Conservation (phyloP, 2,329 filamentous ascomycete genomes). For the Tetracladium maxilliforme region DNA sequence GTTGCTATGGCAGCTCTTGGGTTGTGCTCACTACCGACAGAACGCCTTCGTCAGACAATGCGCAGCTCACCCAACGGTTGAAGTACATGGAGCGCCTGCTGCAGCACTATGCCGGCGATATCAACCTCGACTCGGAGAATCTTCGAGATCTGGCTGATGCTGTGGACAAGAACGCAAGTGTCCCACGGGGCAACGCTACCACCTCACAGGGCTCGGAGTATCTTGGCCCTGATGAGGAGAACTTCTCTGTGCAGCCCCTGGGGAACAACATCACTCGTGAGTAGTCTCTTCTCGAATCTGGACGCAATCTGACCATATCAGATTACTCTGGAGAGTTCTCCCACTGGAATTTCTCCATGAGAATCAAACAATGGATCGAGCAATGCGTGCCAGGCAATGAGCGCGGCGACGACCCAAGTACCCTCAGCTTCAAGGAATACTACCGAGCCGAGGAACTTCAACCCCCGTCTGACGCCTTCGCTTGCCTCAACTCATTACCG, state of each 20-base stretch:
- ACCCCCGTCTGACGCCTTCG: slow-evolving; percentile 20
- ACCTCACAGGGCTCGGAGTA: slow-evolving; percentile 9
- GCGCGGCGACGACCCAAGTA: slow-evolving; percentile 1
- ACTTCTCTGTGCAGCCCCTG: slow-evolving; percentile 23
- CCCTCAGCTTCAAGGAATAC: slow-evolving; percentile 15
- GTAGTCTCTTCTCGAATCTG: not conserved
- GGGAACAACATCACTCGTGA: slow-evolving; percentile 24
- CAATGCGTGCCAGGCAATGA: slow-evolving; percentile 17
- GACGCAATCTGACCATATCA: slow-evolving; percentile 10
- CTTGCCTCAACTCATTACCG: slow-evolving; percentile 24
- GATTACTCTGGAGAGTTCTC: slow-evolving; percentile 37
- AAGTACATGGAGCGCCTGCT: slow-evolving; percentile 30
- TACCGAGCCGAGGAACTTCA: slow-evolving; percentile 30
- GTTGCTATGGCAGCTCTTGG: not conserved
- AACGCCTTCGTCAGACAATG: not conserved
- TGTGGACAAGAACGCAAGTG: slow-evolving; percentile 16
- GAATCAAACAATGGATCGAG: slow-evolving; percentile 32
- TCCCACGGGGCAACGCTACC: slow-evolving; percentile 7
- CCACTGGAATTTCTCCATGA: slow-evolving; percentile 36
- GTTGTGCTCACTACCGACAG: not conserved
- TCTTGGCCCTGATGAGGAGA: slow-evolving; percentile 17
- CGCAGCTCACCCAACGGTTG: too few species aligned
- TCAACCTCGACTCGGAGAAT: slow-evolving; percentile 22
- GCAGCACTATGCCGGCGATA: slow-evolving; percentile 28
- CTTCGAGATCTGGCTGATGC: slow-evolving; percentile 26